Evolutionary conservation across 192 early-diverging fungal genomes (phyloP), one percentile per base, ranked within the genome.

Genomic region (Coemansia sp.): DNA sequence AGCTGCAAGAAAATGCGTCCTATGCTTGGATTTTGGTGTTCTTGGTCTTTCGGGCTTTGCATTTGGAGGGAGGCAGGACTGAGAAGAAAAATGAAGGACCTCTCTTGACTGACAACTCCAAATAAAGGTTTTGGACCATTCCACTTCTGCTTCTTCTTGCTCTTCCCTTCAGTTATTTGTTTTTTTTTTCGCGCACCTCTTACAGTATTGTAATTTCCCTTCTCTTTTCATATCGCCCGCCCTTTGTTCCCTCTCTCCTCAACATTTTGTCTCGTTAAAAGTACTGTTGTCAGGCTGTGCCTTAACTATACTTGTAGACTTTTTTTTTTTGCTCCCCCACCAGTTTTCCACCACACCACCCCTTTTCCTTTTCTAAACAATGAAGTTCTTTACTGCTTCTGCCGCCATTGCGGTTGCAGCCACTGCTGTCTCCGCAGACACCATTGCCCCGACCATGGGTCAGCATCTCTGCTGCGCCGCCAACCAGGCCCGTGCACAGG

Each of bases 401-500:
- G 23, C 46, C 20, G 48, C 61, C 35, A 59, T 71, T 21, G 40
- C 73, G 35, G 56, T 35, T 35, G 69, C 53, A 12, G 68, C 77
- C 8, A 64, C 68, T 28, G 49, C 60, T 29, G 46, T 55, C 21
- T 59, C 61, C 0, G 75, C 75, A 10, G 65, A 59, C 35, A 51
- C 46, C 33, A 49, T 42, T 12, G 69, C 64, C 7, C 72, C 55
- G 28, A 72, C 73, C 12, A 20, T 51, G 2, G 70, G 71, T 10
- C 66, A 74, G 66, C 61, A 82, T 52, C 61, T 77, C 21, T 82
- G 80, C 75, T 82, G 80, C 21, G 74, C 74, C 9, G 52, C 75
- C 71, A 82, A 82, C 64, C 29, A n/a, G 10, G 46, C 63, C 55
- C 80, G 80, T 10, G 65, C 63, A 1, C 3, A 33, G 20, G 23